Base-by-base conservation (phyloP, 495 filamentous ascomycete genomes). In the Aspergillus hancockii region DNA sequence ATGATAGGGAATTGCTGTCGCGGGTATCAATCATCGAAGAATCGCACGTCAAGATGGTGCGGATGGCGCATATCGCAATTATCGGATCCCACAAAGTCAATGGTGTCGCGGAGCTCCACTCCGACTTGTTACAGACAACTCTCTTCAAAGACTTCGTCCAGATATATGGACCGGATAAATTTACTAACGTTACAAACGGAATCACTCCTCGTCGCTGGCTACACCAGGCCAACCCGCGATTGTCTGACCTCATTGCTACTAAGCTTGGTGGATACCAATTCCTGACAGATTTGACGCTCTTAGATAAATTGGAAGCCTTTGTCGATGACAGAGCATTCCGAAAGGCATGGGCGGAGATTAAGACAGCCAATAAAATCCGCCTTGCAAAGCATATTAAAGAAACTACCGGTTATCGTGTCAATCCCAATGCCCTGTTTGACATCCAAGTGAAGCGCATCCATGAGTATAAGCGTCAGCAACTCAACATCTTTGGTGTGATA, bases 71-170 rank as follows among this genome's bases (percentile, higher is more conserved):
- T 72, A 76, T 98, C 45, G 94, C 94, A 19, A 89, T 97, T 61
- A 93, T 98, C 67, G 94, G 95, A 30, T 98, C 94, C 22, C 94
- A 98, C 82, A 98, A 98, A 74, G 94, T 98, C 74, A 98, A 98
- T 67, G 94, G 94, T 67, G 94, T 98, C 28, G 94, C 94, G 22
- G 94, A 98, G 74, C 78, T 98, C 55, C 94, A 98, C 74, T 98
- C 94, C 5, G 94, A 98, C 67, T 81, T 98, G 22, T 92, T 98
- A 76, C 91, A 91, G 77, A 93, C 92, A 4, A 98, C 94, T n/a
- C 92, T 98, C 60, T 98, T 98, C 85, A 98, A 92, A 75, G 95
- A 98, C 75, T 98, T 98, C 67, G 93, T 98, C 41, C 80, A 80
- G 40, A 89, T 98, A 58, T 98, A 93, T 67, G 94, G 94, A 4